A percentile compares a stretch with the other conserved stretches of the same genome.
Conservation (phyloP, 768 basidiomycete genomes). For the Phaeotremella fagi region DNA sequence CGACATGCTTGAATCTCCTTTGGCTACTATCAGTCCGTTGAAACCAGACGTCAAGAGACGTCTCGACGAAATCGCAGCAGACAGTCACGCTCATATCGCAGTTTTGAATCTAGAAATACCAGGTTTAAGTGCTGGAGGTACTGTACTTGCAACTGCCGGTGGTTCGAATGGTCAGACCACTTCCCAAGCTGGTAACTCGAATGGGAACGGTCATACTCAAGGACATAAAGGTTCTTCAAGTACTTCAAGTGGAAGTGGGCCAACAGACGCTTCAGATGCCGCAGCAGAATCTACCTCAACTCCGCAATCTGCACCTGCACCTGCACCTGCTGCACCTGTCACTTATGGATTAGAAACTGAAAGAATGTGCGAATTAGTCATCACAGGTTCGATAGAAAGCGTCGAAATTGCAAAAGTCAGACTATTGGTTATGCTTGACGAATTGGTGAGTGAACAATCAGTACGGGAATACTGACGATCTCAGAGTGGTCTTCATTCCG, state of each 20-base stretch:
- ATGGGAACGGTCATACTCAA: background rate
- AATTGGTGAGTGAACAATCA: conserved; percentile 62
- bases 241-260: conserved; percentile 54
- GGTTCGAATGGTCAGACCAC: conserved; percentile 3
- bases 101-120: conserved; percentile 67
- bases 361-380: conserved; percentile 83
- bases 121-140: conserved; percentile 9
- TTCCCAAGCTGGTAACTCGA: background rate
- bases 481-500: conserved; percentile 85
- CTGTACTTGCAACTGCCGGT: conserved; percentile 20
- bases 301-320: background rate
- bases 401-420: conserved; percentile 88
- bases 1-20: conserved; percentile 76
- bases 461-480: conserved; percentile 5
- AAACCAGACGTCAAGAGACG: conserved; percentile 75
- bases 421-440: conserved; percentile 87
- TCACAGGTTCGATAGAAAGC: conserved; percentile 77
- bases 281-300: conserved; percentile 49
- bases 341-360: conserved; percentile 92
- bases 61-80: conserved; percentile 89
- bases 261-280: too few species aligned
- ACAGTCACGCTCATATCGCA: conserved; percentile 87
- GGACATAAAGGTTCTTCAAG: conserved; percentile 57
- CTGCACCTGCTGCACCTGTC: conserved; percentile 51
- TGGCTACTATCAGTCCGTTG: conserved; percentile 60